Percentiles rank a stretch among this genome's conserved stretches.
Conservation (phyloP, 208 protist genomes). For the Porcisia hertigi region DNA sequence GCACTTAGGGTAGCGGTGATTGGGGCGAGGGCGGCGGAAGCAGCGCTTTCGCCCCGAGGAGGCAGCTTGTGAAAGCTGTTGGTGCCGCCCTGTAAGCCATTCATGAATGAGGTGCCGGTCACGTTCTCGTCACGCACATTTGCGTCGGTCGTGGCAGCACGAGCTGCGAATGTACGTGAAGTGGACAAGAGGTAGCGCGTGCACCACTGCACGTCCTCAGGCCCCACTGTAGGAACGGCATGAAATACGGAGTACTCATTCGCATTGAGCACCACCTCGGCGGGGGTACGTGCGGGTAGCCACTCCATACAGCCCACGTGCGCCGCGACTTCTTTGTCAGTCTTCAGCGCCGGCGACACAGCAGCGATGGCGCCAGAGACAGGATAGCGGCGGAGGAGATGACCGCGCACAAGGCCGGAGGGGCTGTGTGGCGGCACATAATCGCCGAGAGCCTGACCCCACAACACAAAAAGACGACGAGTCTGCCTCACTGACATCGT, state of each 20-base stretch:
- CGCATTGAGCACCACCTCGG: constrained; percentile 18
- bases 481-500: not conserved
- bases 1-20: constrained; percentile 2
- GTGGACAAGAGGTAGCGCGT: constrained; percentile 5
- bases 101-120: not conserved
- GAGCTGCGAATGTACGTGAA: not conserved
- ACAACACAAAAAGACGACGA: constrained; percentile 11
- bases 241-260: constrained; percentile 30
- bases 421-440: constrained; percentile 14
- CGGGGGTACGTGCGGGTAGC: constrained; percentile 1
- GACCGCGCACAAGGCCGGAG: constrained; percentile 10
- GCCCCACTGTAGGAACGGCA: constrained; percentile 13
- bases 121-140: not conserved
- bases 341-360: not conserved
- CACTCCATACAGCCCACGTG: not conserved
- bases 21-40: no score
- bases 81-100: not conserved
- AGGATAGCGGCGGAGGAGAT: constrained; percentile 14
- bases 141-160: constrained; percentile 1
- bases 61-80: not conserved
- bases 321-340: not conserved
- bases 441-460: constrained; percentile 11
- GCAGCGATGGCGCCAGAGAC: not conserved
- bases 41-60: not conserved
- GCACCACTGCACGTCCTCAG: constrained; percentile 16